Base-by-base conservation (phyloP, 164 flowering plant genomes). In the Malania oleifera region DNA sequence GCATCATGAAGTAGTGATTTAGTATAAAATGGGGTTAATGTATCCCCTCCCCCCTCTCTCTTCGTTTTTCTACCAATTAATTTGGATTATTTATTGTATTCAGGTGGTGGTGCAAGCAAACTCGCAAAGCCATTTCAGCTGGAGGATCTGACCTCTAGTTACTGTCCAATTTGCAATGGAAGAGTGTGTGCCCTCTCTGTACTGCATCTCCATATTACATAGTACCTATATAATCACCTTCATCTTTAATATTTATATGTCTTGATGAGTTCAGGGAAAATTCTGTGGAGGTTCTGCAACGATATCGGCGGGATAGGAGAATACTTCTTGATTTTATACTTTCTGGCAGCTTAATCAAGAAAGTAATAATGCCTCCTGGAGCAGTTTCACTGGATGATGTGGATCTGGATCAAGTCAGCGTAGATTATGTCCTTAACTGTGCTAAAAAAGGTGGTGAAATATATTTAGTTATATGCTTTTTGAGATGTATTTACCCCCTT, bases 391-490 rank as follows among this genome's bases (percentile, higher is more conserved):
- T 95, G 24, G 97, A 95, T 70, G 99, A 95, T 68, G 89, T 95
- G 64, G 96, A 95, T 81, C 80, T 91, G 41, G 99, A 95, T 74
- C 97, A 95, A 88, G 91, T 95, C 61, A 93, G 97, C 64, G 85
- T 84, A 14, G 99, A 95, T 77, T 78, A 75, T 69, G 95, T 95
- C 22, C 83, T 93, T 25, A 78, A 65, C 60, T 86, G 91, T 75
- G 86, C 83, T 49, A 85, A 80, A 67, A 90, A 85, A 82, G 96
- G 98, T 92, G 38, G 5, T 15, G 13, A 19, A 31, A 20, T 12
- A 22, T 52, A 26, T 54, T 3, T 7, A 38, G 26, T 9, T 63
- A 18, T 28, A 38, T 54, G 27, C 35, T 10, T 57, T 13, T 56
- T 34, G n/a, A n/a, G n/a, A n/a, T n/a, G n/a, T n/a, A 10, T 17